Evolutionary conservation across 2,329 filamentous ascomycete genomes (phyloP), one percentile per base, ranked within the genome.

Genomic region (Teratosphaeria destructans): DNA sequence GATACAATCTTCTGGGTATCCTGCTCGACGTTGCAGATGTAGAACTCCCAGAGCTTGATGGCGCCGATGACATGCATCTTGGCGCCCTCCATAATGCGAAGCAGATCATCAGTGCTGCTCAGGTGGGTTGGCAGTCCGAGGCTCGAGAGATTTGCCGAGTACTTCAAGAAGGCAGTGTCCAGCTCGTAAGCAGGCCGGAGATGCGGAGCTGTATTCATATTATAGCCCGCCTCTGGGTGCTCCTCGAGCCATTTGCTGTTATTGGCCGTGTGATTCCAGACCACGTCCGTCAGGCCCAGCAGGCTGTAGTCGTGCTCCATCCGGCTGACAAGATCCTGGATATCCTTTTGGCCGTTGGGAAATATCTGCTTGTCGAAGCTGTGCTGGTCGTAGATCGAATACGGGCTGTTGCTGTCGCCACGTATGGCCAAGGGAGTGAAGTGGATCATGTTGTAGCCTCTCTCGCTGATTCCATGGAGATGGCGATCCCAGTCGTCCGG

Each of bases 361-460:
- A 99, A 99, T 69, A 86, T 84, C 8, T 78, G 77, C 5, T 86
- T 82, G 71, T 99, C 95, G 79, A 95, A 99, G 53, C 81, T 81
- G 26, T 95, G 81, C 77, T 99, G 95, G 69, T 99, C 89, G 72
- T 88, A 96, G 68, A 99, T 84, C 73, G 94, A 99, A 79, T 97
- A 99, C 0, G 94, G 94, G 1, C 94, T 99, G 72, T 99, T 96
- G 57, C 94, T 99, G 53, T 80, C 82, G 60, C 94, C 94, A 61
- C 94, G 86, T 60, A 88, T 81, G 80, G 95, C 94, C 65, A 99
- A 79, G 10, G 94, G 94, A 1, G 94, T 96, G 74, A 99, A 99
- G 74, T 99, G 94, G 61, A 99, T 85, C 91, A 97, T 96, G 77
- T 99, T 99, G 81, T 99, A 99, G 54, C 92, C 92, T 62, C 94